These are phyloP conservation scores for Pythium periplocum DNA, from an alignment of 352 stramenopile genomes.

Conservation along the genomic window DNA sequence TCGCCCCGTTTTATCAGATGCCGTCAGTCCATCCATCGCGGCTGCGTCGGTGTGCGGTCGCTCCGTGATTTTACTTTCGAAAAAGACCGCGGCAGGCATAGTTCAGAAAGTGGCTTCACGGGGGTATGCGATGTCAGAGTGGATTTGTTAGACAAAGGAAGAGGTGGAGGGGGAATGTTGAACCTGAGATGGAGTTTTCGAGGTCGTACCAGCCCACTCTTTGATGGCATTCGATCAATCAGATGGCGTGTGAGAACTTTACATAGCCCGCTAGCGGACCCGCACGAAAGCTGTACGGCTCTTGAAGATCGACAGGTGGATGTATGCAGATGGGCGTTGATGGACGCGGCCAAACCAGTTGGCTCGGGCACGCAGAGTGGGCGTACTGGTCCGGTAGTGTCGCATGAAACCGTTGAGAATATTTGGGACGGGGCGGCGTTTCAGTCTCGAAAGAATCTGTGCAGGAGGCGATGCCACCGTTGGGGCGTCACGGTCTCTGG, in stretches of 20 bases:
- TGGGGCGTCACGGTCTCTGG: too few species aligned
- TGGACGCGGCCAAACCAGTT: background rate
- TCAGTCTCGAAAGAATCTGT: too few species aligned
- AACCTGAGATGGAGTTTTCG: slow-evolving; percentile 2
- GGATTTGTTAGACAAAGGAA: background rate
- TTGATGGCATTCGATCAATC: slow-evolving; percentile 3
- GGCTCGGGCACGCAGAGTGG: too few species aligned
- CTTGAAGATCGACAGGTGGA: slow-evolving; percentile 1
- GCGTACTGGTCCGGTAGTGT: too few species aligned
- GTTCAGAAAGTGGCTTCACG: background rate
- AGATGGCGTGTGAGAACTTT: slow-evolving; percentile 2
- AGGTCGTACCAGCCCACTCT: background rate
- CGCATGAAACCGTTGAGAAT: too few species aligned
- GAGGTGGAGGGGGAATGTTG: background rate
- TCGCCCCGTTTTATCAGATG: background rate
- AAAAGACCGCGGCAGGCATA: background rate
- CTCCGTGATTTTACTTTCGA: slow-evolving; percentile 1
- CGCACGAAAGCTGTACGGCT: background rate
- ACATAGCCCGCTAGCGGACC: slow-evolving; percentile 1
- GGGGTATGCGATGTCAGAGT: background rate
- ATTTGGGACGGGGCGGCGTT: too few species aligned
- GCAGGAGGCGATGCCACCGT: too few species aligned
- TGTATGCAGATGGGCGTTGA: slow-evolving; percentile 1
- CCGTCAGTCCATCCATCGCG: slow-evolving; percentile 1
- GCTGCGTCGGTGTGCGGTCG: background rate